Base-by-base conservation (phyloP, 495 filamentous ascomycete species). In the Penicillium argentinense region DNA sequence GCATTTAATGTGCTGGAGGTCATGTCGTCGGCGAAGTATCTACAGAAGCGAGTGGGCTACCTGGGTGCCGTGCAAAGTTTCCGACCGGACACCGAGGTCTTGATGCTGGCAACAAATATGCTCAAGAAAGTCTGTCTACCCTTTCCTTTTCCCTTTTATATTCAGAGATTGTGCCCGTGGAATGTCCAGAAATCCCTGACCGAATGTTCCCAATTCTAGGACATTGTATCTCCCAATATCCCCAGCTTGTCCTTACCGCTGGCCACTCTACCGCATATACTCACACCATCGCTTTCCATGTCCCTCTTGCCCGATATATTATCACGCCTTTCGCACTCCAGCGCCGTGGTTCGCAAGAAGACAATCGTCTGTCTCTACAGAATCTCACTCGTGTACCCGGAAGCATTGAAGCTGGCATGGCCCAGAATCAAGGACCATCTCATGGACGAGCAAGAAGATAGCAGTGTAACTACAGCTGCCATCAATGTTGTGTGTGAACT, bases 1-100 rank as follows among this genome's bases (percentile, higher is more conserved):
- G 89, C 90, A 7, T 98, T 98, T 66, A 88, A 97, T 64, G 93
- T 97, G 9, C 84, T 98, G 24, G 93, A 98, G 69, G 93, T 98
- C 66, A 98, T 98, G 93, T 95, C 91, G 17, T 93, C 88, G 5
- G 67, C 84, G 12, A 97, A 96, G 66, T 96, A 96, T 64, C 76
- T 87, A 26, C 93, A 96, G 63, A 98, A 98, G 65, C 74, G 93
- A 48, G 89, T 96, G 30, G 93, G 91, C 19, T 98, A 98, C 68
- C 81, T 98, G n/a, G 92, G 86, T 3, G 93, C 93, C 2, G 89
- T 92, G 14, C 93, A 98, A 71, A 97, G 88, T 72, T 97, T 97
- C 60, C 83, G 92, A 12, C 78, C 89, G 2, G 92, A 97, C 55
- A 98, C 93, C 12, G 93, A 98, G 59, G 93, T 97, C 14, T 73